A percentile compares a stretch with the other conserved stretches of the same genome.
These are phyloP conservation scores for Blastomyces percursus DNA, from an alignment of 2,329 filamentous ascomycete species.

Conservation along the genomic window DNA sequence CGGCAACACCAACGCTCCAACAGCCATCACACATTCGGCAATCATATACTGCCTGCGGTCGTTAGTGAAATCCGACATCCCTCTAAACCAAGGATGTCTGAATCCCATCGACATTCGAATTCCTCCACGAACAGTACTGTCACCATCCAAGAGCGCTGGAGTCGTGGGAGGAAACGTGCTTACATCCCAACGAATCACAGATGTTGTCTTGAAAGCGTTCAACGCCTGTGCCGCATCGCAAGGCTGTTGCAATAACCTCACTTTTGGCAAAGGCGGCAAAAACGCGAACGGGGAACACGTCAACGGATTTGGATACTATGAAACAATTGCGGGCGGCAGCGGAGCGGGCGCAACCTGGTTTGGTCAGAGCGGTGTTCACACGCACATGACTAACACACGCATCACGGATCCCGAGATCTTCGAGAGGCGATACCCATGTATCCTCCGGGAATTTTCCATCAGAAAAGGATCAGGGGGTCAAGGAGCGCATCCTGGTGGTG, in stretches of 20 bases:
- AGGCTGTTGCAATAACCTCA: constrained; percentile 75
- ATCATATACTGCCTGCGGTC: constrained; percentile 80
- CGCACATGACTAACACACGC: constrained; percentile 79
- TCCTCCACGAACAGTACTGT: constrained; percentile 60
- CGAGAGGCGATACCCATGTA: constrained; percentile 66
- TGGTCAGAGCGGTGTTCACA: constrained; percentile 66
- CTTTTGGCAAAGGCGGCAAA: constrained; percentile 69
- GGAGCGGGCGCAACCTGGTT: constrained; percentile 68
- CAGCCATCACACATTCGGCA: constrained; percentile 70
- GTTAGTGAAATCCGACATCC: constrained; percentile 70
- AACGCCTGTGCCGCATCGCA: constrained; percentile 66
- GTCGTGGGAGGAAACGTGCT: constrained; percentile 77
- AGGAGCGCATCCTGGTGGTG: constrained; percentile 59
- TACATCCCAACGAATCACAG: constrained; percentile 67
- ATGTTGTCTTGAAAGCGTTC: constrained; percentile 73
- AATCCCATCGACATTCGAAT: constrained; percentile 65
- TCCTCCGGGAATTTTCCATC: constrained; percentile 61
- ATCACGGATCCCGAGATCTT: constrained; percentile 78
- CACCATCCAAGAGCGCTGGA: constrained; percentile 63
- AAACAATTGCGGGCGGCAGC: constrained; percentile 72
- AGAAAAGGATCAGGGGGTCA: constrained; percentile 53
- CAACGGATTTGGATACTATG: constrained; percentile 78
- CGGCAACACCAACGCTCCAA: constrained; percentile 68
- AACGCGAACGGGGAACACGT: constrained; percentile 44
- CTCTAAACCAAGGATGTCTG: constrained; percentile 76